phyloP scores from a whole-genome alignment of 2,329 filamentous ascomycete species.

The Exophiala oligosperma region DNA sequence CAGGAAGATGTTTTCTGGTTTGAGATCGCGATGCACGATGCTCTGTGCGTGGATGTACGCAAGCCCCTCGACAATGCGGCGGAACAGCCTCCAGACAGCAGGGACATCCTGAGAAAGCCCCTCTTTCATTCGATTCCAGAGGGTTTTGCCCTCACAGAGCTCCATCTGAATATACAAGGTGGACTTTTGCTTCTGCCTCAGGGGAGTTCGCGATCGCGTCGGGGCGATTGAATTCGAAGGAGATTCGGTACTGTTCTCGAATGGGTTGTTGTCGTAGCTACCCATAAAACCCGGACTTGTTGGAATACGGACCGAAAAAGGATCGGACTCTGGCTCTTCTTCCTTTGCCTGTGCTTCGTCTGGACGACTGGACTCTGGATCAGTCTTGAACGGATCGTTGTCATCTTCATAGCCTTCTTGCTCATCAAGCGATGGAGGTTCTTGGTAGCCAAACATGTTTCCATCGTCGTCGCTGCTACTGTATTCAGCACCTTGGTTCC shows the following conservation, averaged over 20 bases:
- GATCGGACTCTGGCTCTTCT: constrained; percentile 9
- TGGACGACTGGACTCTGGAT: constrained; percentile 14
- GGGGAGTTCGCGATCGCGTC: constrained; percentile 10
- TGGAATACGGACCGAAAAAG: constrained; percentile 10
- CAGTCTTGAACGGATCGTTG: constrained; percentile 32
- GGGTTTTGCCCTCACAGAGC: constrained; percentile 90
- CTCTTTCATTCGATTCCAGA: constrained; percentile 78
- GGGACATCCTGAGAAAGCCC: constrained; percentile 71
- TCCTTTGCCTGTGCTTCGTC: neutral
- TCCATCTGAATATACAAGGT: constrained; percentile 98
- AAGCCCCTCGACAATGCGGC: constrained; percentile 86
- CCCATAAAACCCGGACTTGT: neutral
- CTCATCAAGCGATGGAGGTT: constrained; percentile 35
- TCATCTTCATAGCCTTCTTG: constrained; percentile 48
- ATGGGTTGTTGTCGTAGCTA: constrained; percentile 3
- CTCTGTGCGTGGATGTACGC: constrained; percentile 85
- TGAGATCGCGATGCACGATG: constrained; percentile 93
- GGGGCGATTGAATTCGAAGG: constrained; percentile 9
- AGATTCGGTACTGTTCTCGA: constrained; percentile 12
- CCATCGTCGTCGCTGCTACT: constrained; percentile 53
- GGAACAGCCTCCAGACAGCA: constrained; percentile 85
- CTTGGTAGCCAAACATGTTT: constrained; percentile 24
- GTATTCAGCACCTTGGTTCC: constrained; percentile 67
- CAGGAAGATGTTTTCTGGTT: constrained; percentile 97
- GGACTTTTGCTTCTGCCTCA: constrained; percentile 42